Conservation (phyloP, 441 rosid species). For the Arabidopsis lyrata region DNA sequence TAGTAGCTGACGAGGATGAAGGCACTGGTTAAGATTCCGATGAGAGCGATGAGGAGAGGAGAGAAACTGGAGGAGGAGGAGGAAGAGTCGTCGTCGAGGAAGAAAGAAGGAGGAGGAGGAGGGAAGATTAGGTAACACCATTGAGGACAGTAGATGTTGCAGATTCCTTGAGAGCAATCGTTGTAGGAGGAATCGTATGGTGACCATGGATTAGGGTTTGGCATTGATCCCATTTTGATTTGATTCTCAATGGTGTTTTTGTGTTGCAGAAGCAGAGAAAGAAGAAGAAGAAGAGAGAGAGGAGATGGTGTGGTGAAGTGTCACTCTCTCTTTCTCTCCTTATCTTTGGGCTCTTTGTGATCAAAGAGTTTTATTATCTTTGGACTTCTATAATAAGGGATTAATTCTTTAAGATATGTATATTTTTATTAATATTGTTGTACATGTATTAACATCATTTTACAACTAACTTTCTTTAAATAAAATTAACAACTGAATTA, state of each 20-base stretch:
- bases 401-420: background rate
- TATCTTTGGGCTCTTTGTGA: constrained; percentile 23
- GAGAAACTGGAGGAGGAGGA: constrained; percentile 58
- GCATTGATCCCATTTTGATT: constrained; percentile 60
- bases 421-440: background rate
- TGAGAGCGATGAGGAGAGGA: constrained; percentile 80
- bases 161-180: constrained; percentile 82
- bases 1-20: constrained; percentile 77
- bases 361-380: background rate
- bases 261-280: constrained; percentile 1
- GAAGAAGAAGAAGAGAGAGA: constrained; percentile 19
- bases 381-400: background rate
- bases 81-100: constrained; percentile 42
- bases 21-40: constrained; percentile 73
- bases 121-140: constrained; percentile 86
- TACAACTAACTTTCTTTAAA: constrained; percentile 40
- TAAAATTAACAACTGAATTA: no score
- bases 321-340: constrained; percentile 43
- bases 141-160: constrained; percentile 85
- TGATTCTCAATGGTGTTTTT: constrained; percentile 13
- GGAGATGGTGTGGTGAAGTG: constrained; percentile 46
- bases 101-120: constrained; percentile 76
- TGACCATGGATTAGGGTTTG: constrained; percentile 69
- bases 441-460: background rate
- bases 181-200: constrained; percentile 64